Evolutionary conservation across 441 rosid genomes (phyloP).

Genomic region (Erodium texanum): DNA sequence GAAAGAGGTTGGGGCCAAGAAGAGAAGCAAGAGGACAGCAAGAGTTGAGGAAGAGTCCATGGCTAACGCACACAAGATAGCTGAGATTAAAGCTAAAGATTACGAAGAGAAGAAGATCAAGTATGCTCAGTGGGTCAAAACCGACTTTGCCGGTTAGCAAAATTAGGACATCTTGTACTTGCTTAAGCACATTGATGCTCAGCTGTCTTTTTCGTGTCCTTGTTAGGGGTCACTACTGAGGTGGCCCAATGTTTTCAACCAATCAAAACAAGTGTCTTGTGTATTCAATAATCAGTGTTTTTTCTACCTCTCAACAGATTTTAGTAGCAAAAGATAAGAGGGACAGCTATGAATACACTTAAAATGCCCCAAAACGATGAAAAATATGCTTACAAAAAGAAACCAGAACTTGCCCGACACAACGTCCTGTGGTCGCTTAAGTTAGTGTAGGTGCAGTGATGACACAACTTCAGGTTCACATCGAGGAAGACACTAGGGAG

Average conservation of each 20-base stretch:
- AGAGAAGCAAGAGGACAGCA: constrained; percentile 35
- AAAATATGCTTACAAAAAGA: not conserved
- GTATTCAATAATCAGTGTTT: too few relatives aligned
- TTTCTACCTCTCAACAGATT: too few relatives aligned
- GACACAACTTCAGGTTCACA: not conserved
- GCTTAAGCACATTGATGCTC: too few relatives aligned
- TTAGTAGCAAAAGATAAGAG: too few relatives aligned
- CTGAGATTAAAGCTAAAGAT: constrained; percentile 32
- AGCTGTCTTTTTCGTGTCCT: too few relatives aligned
- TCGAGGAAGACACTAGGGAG: constrained; percentile 7
- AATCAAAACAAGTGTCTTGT: too few relatives aligned
- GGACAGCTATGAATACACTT: too few relatives aligned
- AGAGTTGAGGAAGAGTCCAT: constrained; percentile 38
- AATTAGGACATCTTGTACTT: not conserved
- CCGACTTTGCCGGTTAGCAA: not conserved
- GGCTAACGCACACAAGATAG: constrained; percentile 33
- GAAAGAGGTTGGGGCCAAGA: constrained; percentile 30
- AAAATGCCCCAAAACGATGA: too few relatives aligned
- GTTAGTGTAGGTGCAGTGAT: not conserved
- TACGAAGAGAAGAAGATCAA: constrained; percentile 38
- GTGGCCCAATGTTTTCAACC: too few relatives aligned
- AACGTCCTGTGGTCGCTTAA: not conserved
- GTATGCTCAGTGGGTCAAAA: constrained; percentile 33
- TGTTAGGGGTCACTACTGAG: too few relatives aligned
- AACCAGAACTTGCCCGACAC: not conserved